Evolutionary conservation across 2,329 filamentous ascomycete genomes (phyloP), one percentile per base, ranked within the genome.

Genomic region (Huntiella savannae): DNA sequence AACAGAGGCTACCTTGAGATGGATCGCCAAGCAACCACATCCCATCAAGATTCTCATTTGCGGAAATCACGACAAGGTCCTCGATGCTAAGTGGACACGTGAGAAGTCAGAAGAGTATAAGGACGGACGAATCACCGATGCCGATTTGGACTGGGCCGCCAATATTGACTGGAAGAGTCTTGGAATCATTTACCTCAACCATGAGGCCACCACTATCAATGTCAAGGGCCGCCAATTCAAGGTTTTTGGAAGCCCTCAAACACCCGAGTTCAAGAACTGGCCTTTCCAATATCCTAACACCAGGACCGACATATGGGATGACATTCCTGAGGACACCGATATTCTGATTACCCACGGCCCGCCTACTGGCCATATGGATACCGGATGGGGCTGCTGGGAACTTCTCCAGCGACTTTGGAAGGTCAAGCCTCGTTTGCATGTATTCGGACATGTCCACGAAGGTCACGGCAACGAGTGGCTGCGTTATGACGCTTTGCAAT

Each of bases 401-500:
- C 51, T 66, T 0, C 33, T 44, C 4, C 13, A 35, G 10, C 39
- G 13, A 42, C 5, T 49, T 8, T 48, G 39, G 28, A 40, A 36
- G 10, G 37, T 39, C 10, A 41, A 41, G 15, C 49, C 46, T 10
- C 39, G 43, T 16, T 35, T 49, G 3, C 43, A 44, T 19, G 37
- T 51, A 3, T 51, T 49, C 40, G 49, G 49, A 3, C 49, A 51
- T 10, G 42, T 49, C 36, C 49, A 51, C 12, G 79, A 71, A 55
- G 81, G 75, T 7, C 71, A 79, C 39, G 86, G 85, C 11, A 65
- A 65, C 38, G 76, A 85, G 55, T 60, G 75, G 0, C 68, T 82
- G 6, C 79, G 75, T 61, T 93, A 82, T 69, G 82, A 91, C 58
- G 70, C 75, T 19, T 71, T 75, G 50, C 82, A 92, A 60, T 63